phyloP scores from a whole-genome alignment of 345 rosid species.

The Eucalyptus pauciflora region DNA sequence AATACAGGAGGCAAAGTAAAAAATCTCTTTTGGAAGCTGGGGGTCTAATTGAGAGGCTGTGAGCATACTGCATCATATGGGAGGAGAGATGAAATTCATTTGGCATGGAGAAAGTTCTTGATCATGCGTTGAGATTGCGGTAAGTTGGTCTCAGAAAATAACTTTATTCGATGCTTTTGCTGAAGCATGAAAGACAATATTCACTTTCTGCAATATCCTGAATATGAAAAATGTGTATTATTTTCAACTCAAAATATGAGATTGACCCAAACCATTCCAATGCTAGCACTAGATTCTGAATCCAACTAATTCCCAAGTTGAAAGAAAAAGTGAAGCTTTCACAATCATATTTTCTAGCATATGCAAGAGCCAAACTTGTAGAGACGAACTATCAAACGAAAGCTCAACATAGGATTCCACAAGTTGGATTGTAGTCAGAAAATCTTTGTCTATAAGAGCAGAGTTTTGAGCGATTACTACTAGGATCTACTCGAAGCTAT shows the following conservation, averaged over 20 bases:
- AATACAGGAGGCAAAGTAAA: background rate
- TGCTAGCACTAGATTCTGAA: background rate
- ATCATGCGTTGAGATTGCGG: background rate
- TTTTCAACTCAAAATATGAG: no score
- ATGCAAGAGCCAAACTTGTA: background rate
- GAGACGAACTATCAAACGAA: background rate
- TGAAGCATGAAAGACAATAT: background rate
- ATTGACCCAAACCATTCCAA: background rate
- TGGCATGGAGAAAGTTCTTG: background rate
- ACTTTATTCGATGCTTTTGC: background rate
- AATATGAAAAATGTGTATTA: background rate
- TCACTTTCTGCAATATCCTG: background rate
- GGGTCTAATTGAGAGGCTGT: background rate
- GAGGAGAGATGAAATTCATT: background rate
- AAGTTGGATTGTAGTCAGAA: background rate
- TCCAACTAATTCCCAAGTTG: background rate
- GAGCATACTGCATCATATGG: background rate
- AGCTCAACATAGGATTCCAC: background rate
- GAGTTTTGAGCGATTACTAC: background rate
- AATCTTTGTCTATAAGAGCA: background rate
- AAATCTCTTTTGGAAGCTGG: background rate
- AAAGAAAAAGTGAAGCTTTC: background rate
- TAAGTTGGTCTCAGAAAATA: background rate
- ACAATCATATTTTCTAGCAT: background rate
- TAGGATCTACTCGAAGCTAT: background rate